These are phyloP conservation scores for Cercospora nicotianae DNA, from an alignment of 2,329 filamentous ascomycete genomes.

Conservation along the genomic window DNA sequence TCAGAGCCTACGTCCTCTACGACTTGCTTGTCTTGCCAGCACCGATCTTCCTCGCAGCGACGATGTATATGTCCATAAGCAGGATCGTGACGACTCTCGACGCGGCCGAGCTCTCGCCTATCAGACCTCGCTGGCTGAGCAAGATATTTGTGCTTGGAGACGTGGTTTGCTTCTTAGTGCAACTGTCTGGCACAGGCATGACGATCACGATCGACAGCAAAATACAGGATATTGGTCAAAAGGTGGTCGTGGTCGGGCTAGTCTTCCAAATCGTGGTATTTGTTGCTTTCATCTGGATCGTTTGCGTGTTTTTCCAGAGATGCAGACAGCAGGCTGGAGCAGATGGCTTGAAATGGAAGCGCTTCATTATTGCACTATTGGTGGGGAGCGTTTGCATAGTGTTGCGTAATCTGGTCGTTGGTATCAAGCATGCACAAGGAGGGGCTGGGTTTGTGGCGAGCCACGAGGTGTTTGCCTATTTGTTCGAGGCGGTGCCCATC, in stretches of 20 bases:
- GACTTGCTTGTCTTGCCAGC: conserved; percentile 47
- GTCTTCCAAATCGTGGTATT: conserved; percentile 61
- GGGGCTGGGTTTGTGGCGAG: conserved; percentile 44
- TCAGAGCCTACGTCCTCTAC: conserved; percentile 46
- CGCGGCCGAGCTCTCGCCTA: conserved; percentile 40
- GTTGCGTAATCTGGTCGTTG: conserved; percentile 49
- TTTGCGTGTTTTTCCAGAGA: conserved; percentile 52
- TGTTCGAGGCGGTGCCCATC: conserved; percentile 50
- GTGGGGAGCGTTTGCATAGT: conserved; percentile 46
- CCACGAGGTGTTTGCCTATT: conserved; percentile 47
- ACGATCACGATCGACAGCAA: conserved; percentile 23
- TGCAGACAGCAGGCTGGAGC: conserved; percentile 14
- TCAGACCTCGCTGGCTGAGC: conserved; percentile 51
- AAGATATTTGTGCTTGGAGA: conserved; percentile 58
- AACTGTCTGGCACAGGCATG: conserved; percentile 48
- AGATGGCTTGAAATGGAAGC: conserved; percentile 38
- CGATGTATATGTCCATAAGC: conserved; percentile 50
- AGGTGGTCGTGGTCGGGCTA: conserved; percentile 58
- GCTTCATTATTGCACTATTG: conserved; percentile 43
- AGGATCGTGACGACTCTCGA: conserved; percentile 38
- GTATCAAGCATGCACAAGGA: conserved; percentile 51
- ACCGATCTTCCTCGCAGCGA: conserved; percentile 49
- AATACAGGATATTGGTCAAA: conserved; percentile 45
- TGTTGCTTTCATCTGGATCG: conserved; percentile 54
- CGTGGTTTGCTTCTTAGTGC: conserved; percentile 54